Evolutionary conservation across 352 stramenopile species (phyloP).

Genomic region (Globisporangium acanthophoron): DNA sequence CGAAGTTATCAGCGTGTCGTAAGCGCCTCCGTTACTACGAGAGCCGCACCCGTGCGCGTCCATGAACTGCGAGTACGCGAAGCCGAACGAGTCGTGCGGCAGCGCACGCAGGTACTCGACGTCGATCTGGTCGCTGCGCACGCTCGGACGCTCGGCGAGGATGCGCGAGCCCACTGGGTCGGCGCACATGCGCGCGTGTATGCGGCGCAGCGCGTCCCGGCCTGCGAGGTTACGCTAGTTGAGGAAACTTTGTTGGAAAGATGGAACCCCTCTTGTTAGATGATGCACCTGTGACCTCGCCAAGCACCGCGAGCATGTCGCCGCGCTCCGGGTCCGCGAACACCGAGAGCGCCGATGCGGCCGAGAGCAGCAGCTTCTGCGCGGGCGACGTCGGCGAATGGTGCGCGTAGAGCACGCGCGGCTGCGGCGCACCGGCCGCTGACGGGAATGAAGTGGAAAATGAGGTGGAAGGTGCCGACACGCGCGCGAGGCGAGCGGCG

Average conservation of each 20-base stretch:
- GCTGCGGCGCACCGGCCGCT: slow-evolving; percentile 34
- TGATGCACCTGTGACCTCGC: slow-evolving; percentile 87
- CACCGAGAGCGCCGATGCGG: slow-evolving; percentile 86
- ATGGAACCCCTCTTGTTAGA: too few relatives aligned
- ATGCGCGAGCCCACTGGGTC: slow-evolving; percentile 85
- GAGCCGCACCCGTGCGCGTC: slow-evolving; percentile 63
- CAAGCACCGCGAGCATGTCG: slow-evolving; percentile 94
- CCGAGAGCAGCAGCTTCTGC: slow-evolving; percentile 86
- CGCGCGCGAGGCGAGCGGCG: too few relatives aligned
- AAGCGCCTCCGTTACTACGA: too few relatives aligned
- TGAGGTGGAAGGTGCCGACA: too few relatives aligned
- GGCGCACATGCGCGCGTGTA: slow-evolving; percentile 84
- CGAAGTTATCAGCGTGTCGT: too few relatives aligned
- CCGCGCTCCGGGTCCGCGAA: slow-evolving; percentile 90
- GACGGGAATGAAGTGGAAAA: background rate
- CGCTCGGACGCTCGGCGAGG: slow-evolving; percentile 81
- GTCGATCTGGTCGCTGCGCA: slow-evolving; percentile 78
- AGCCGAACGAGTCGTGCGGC: slow-evolving; percentile 83
- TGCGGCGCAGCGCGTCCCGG: slow-evolving; percentile 73
- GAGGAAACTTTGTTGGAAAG: too few relatives aligned
- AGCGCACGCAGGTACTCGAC: slow-evolving; percentile 57
- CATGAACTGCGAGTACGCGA: slow-evolving; percentile 89
- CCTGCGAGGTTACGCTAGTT: slow-evolving; percentile 14
- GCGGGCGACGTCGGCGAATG: slow-evolving; percentile 73
- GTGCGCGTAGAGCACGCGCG: slow-evolving; percentile 57